Conservation (phyloP, 2,329 filamentous ascomycete genomes). For the Aureobasidium sp. region DNA sequence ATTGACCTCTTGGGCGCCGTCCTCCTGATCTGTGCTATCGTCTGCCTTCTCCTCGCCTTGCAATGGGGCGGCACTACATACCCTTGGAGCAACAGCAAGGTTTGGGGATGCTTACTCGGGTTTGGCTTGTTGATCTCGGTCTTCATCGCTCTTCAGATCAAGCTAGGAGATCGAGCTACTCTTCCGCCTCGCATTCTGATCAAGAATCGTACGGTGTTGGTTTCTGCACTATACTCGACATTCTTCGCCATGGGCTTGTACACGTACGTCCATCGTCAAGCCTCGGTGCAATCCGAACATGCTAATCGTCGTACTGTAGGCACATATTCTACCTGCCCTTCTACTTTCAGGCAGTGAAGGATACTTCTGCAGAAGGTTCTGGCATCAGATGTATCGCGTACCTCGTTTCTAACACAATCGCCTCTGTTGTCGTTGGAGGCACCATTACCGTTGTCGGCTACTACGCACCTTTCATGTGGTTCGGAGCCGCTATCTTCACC, state of each 20-base stretch:
- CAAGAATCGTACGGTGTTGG: conserved; percentile 27
- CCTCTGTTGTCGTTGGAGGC: conserved; percentile 19
- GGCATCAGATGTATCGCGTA: conserved; percentile 47
- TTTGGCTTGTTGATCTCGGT: conserved; percentile 2
- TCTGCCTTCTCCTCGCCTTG: conserved; percentile 36
- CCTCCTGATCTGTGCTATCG: conserved; percentile 31
- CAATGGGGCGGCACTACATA: conserved; percentile 40
- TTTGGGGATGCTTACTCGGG: conserved; percentile 17
- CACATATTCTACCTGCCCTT: conserved; percentile 30
- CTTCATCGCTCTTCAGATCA: conserved; percentile 18
- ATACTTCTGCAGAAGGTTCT: conserved; percentile 19
- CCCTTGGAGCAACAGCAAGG: conserved; percentile 22
- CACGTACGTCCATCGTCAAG: conserved; percentile 18
- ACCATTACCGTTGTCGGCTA: conserved; percentile 19
- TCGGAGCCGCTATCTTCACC: conserved; percentile 18
- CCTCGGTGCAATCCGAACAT: neutral
- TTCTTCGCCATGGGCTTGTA: conserved; percentile 33
- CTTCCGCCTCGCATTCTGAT: conserved; percentile 21
- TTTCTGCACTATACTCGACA: conserved; percentile 28
- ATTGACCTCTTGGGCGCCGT: conserved; percentile 38
- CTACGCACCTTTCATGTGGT: conserved; percentile 20
- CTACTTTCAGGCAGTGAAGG: conserved; percentile 26
- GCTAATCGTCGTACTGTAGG: conserved; percentile 15
- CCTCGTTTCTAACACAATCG: conserved; percentile 16
- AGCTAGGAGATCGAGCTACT: conserved; percentile 19